These are phyloP conservation scores for Aspergillus pseudotamarii DNA, from an alignment of 2,329 filamentous ascomycete genomes.

Conservation along the genomic window DNA sequence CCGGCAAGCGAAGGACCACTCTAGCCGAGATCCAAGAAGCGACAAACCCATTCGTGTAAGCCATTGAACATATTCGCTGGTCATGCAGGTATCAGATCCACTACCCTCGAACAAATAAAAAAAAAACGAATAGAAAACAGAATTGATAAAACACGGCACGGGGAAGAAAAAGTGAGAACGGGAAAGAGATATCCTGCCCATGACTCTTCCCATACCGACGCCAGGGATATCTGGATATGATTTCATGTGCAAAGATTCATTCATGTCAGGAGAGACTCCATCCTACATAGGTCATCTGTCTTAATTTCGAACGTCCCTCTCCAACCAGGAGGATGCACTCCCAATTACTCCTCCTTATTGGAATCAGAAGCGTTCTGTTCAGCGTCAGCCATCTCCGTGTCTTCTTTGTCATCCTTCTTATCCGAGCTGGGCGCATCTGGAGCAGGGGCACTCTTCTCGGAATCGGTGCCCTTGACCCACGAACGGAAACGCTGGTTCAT, in stretches of 20 bases:
- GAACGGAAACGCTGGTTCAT: conserved; percentile 51
- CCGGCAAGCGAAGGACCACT: neutral
- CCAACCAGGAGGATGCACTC: neutral
- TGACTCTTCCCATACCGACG: neutral
- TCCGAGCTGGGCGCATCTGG: conserved; percentile 19
- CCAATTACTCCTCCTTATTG: conserved; percentile 24
- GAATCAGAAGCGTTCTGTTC: conserved; percentile 26
- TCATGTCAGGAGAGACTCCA: neutral
- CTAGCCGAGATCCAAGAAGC: conserved; percentile 11
- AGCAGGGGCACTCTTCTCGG: conserved; percentile 22
- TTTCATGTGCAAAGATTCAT: conserved; percentile 4
- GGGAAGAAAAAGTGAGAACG: conserved; percentile 11
- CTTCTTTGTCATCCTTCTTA: conserved; percentile 27
- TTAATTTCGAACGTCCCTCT: neutral
- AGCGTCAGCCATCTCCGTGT: conserved; percentile 41
- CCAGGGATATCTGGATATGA: conserved; percentile 19
- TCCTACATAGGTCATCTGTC: conserved; percentile 1
- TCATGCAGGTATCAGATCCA: conserved; percentile 19
- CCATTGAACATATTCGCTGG: conserved; percentile 21
- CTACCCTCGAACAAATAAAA: conserved; percentile 9
- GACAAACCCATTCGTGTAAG: conserved; percentile 24
- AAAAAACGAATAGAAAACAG: neutral
- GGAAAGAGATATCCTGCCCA: conserved; percentile 7
- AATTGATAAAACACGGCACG: conserved; percentile 2
- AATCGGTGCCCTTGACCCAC: conserved; percentile 45